Evolutionary conservation across 768 basidiomycete genomes (phyloP).

Genomic region (Scleroderma citrinum): DNA sequence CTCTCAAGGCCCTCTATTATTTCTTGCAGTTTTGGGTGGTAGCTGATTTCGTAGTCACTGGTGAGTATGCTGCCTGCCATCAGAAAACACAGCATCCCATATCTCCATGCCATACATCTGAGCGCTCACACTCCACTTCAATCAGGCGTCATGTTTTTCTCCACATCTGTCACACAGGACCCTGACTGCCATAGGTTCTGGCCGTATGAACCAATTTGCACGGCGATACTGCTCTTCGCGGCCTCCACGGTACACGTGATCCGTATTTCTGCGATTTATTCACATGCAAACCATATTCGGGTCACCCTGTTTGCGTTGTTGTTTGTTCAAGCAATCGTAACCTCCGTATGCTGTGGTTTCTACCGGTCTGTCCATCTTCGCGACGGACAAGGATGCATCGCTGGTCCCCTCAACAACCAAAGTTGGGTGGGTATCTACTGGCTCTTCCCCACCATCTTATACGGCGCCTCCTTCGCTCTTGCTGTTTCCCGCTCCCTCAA

Average conservation of each 20-base stretch:
- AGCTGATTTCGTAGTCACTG: conserved; percentile 69
- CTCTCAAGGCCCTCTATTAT: conserved; percentile 70
- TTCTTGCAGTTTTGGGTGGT: conserved; percentile 76
- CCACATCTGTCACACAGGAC: conserved; percentile 55
- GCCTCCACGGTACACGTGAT: conserved; percentile 60
- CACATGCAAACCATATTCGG: conserved; percentile 53
- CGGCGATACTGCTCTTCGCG: conserved; percentile 68
- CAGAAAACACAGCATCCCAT: background rate
- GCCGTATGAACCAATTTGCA: conserved; percentile 83
- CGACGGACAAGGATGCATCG: conserved; percentile 80
- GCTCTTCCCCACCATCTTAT: conserved; percentile 70
- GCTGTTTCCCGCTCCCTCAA: conserved; percentile 19
- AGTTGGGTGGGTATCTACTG: conserved; percentile 84
- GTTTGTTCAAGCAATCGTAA: conserved; percentile 63
- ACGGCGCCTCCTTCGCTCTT: conserved; percentile 27
- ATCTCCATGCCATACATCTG: background rate
- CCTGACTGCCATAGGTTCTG: conserved; percentile 62
- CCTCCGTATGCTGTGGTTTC: conserved; percentile 73
- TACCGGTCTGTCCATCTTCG: conserved; percentile 73
- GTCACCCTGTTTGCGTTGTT: conserved; percentile 51
- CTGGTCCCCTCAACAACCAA: conserved; percentile 61
- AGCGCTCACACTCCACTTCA: conserved; percentile 5
- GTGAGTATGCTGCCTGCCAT: conserved; percentile 30
- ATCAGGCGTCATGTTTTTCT: conserved; percentile 78
- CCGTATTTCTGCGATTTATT: conserved; percentile 70